These are phyloP conservation scores for Morella rubra DNA, from an alignment of 306 rosid genomes.

Conservation along the genomic window DNA sequence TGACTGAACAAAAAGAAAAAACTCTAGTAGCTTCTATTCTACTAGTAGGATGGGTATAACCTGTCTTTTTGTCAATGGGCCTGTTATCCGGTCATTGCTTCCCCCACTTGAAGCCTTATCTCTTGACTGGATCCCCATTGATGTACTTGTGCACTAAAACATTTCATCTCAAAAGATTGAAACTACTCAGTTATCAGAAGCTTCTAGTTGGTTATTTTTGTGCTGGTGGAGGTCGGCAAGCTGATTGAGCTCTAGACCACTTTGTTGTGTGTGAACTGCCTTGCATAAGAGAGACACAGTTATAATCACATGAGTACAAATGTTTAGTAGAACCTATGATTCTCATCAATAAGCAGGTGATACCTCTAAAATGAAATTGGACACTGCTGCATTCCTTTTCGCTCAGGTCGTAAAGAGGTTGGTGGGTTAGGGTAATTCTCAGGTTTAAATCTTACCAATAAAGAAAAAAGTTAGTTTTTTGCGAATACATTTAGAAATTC, in stretches of 20 bases:
- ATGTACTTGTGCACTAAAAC: background rate
- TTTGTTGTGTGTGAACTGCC: background rate
- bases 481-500: background rate
- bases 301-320: slow-evolving; percentile 1
- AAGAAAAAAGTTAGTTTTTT: background rate
- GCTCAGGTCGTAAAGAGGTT: background rate
- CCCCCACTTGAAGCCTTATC: background rate
- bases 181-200: background rate
- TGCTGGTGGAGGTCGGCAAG: background rate
- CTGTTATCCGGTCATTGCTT: background rate
- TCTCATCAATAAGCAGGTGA: slow-evolving; percentile 1
- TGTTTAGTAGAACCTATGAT: background rate
- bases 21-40: background rate
- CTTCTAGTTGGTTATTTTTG: background rate
- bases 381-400: background rate
- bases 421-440: background rate
- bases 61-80: background rate
- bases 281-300: background rate
- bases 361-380: slow-evolving; percentile 21
- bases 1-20: background rate
- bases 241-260: slow-evolving; percentile 6
- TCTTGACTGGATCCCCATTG: background rate
- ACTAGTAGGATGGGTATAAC: background rate
- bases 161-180: slow-evolving; percentile 8
- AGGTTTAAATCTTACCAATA: background rate